A percentile compares a stretch with the other conserved stretches of the same genome.
Conservation (phyloP, 1,139 yeast species). For the Taphrina confusa region DNA sequence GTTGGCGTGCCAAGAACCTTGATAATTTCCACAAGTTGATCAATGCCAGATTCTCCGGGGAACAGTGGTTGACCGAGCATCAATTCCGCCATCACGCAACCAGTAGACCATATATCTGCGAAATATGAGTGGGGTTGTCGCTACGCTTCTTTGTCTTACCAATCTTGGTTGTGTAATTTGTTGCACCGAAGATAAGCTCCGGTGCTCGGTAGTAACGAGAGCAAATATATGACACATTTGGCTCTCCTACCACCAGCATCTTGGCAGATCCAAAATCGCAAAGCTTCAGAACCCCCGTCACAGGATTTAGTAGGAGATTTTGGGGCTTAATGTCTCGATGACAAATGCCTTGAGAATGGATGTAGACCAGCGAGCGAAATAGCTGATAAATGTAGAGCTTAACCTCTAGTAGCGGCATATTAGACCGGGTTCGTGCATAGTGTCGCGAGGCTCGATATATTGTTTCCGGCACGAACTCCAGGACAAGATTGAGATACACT, state of each 20-base stretch:
- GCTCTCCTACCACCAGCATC: conserved; percentile 82
- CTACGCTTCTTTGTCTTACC: neutral
- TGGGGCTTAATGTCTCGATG: conserved; percentile 98
- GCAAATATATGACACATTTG: conserved; percentile 93
- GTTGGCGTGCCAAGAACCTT: conserved; percentile 95
- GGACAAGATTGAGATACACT: conserved; percentile 78
- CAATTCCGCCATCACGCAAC: conserved; percentile 97
- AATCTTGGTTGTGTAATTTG: conserved; percentile 91
- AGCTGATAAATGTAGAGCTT: conserved; percentile 89
- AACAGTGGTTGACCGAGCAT: conserved; percentile 92
- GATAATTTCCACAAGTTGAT: conserved; percentile 93
- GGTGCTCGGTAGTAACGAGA: conserved; percentile 97
- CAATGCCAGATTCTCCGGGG: conserved; percentile 97
- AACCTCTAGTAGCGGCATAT: conserved; percentile 87
- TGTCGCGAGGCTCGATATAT: conserved; percentile 86
- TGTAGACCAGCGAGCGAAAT: conserved; percentile 85
- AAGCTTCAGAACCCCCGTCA: conserved; percentile 67
- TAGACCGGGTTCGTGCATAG: conserved; percentile 67
- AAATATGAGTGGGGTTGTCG: neutral
- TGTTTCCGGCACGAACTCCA: conserved; percentile 94
- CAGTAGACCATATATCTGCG: conserved; percentile 90
- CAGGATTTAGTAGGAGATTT: conserved; percentile 83
- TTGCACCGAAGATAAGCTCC: conserved; percentile 85
- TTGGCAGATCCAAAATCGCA: conserved; percentile 99
- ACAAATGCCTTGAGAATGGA: conserved; percentile 88